Evolutionary conservation across 2,329 filamentous ascomycete species (phyloP), one percentile per base, ranked within the genome.

Genomic region (Aspergillus proliferans): DNA sequence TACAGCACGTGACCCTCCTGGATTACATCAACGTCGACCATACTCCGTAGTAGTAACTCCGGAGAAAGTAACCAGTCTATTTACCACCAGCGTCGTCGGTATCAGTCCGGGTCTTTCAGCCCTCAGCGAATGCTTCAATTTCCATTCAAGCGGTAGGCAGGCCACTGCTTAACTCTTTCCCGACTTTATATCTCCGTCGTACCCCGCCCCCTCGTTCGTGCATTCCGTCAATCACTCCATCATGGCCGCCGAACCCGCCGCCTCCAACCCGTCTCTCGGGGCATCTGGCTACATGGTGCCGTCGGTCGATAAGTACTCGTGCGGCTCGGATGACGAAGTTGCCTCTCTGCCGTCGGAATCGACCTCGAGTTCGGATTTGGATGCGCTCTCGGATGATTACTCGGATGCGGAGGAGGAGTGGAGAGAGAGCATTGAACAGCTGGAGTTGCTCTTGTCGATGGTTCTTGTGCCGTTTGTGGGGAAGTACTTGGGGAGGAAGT

Each of bases 331-430:
- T 4, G 69, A 72, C 45, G 71, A 73, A 15, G 49, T 75, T 45
- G 71, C 70, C 19, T 74, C 72, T 1, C 62, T 75, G 15, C 72
- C 72, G 1, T 70, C 67, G 9, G 67, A 69, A 53, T 64, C 68
- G 15, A 67, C 68, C 6, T 60, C 60, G 4, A 61, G 62, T 4
- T 74, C 72, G 3, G 66, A 70, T 24, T 52, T 68, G 3, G 70
- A 71, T 21, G 68, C 70, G 9, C 73, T 77, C 21, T 76, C 78
- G 3, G 76, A 77, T 48, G 74, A 71, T 36, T 77, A 86, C 52
- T 89, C 87, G 36, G 92, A 97, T 66, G 93, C 93, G 8, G 92
- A 98, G 70, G 81, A 82, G 52, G 92, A 98, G 72, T 98, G 93
- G 93, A 86, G 92, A 61, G 88, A 91, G 62, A 95, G 88, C 61